A percentile compares a stretch with the other conserved stretches of the same genome.
phyloP scores from a whole-genome alignment of 805 yeast species.

The Maudiozyma barnettii region DNA sequence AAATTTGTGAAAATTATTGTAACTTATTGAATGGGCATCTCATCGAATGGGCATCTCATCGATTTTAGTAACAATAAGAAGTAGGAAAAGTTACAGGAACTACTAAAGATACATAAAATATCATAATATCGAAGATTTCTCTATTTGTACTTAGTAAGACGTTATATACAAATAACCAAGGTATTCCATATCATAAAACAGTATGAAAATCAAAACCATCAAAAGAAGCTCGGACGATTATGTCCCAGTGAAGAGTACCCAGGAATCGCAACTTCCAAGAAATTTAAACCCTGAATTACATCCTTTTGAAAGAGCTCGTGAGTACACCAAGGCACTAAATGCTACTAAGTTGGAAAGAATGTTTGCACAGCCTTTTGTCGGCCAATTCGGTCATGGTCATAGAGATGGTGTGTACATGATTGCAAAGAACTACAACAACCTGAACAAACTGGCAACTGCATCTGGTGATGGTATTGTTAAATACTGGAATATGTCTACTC shows the following conservation, averaged over 20 bases:
- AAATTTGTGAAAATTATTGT: no score
- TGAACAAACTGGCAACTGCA: conserved; percentile 79
- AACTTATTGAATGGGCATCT: no score
- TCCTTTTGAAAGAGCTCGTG: conserved; percentile 95
- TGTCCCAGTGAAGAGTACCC: conserved; percentile 85
- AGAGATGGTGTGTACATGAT: conserved; percentile 86
- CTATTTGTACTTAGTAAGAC: no score
- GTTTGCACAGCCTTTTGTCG: conserved; percentile 96
- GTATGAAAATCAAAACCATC: conserved; percentile 81
- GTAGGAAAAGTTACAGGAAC: no score
- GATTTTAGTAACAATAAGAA: no score
- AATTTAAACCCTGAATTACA: conserved; percentile 90
- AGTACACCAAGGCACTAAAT: conserved; percentile 85
- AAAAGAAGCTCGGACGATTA: conserved; percentile 85
- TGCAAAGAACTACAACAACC: conserved; percentile 62
- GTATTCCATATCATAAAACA: not conserved
- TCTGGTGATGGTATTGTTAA: conserved; percentile 93
- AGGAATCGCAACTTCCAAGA: conserved; percentile 77
- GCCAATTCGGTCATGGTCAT: conserved; percentile 91
- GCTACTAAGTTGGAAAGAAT: conserved; percentile 93
- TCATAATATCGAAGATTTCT: no score
- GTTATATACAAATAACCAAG: no score
- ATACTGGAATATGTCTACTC: conserved; percentile 81
- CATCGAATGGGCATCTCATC: no score
- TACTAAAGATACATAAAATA: no score